Base-by-base conservation (phyloP, 495 filamentous ascomycete genomes). In the Penicillium diatomitis region DNA sequence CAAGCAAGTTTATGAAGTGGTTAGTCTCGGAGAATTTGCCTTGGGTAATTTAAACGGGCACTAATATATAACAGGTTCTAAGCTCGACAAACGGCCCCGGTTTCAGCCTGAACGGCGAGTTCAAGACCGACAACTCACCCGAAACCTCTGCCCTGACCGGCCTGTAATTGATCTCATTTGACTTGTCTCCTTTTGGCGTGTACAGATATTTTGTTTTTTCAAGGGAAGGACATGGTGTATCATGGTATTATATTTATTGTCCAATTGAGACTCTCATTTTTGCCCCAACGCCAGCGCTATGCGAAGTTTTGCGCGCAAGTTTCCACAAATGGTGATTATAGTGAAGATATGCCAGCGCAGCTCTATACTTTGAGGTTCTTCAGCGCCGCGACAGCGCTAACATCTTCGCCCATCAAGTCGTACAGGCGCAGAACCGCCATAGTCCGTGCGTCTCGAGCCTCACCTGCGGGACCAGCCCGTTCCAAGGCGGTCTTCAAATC, bases 1-100 rank as follows among this genome's bases (percentile, higher is more conserved):
- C 47, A 98, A 98, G 77, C 78, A 86, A 40, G 71, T 98, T 41
- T 80, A 88, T 56, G 94, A 98, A 72, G 88, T 98, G 58, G 90
- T 85, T 58, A 61, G 78, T 20, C 20, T 20, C 20, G 20, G 20
- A 20, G 20, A 20, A 20, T 20, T 20, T 20, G 2, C 20, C 20
- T 20, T 20, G 20, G 20, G 20, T 20, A 20, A 20, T 20, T 20
- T 20, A 8, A 11, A 49, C 9, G 4, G 32, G 28, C 4, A 37
- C 32, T 38, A 31, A 12, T 5, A 31, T 3, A 11, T 2, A 32
- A 10, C 53, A 83, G 80, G 80, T 95, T n/a, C 71, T 98, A 56
- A 89, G 87, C 70, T 88, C 90, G 1, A 95, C 90, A 31, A 68
- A 87, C 61, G 84, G 83, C 28, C 87, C 90, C 4, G 92, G 90